Conservation (phyloP, 345 rosid genomes). For the Eucalyptus polyanthemos region DNA sequence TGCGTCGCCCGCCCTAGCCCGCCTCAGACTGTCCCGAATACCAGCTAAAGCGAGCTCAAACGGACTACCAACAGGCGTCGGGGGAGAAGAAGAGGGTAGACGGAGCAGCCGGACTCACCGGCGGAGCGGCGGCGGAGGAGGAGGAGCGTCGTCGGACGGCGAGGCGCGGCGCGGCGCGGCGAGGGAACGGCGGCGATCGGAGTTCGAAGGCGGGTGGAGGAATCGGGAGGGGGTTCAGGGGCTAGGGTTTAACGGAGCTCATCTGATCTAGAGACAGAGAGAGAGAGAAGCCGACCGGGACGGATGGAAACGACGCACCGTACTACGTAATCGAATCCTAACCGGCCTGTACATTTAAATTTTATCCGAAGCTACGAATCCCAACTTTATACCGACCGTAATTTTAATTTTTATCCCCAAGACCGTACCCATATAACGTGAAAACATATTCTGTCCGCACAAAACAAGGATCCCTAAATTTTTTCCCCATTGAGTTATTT, state of each 20-base stretch:
- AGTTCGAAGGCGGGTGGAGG: neutral
- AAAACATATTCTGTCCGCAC: neutral
- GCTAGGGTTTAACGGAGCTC: neutral
- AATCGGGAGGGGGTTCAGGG: neutral
- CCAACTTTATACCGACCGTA: neutral
- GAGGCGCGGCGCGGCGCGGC: neutral
- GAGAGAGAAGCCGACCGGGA: neutral
- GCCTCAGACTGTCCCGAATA: neutral
- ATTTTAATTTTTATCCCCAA: neutral
- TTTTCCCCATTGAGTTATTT: neutral
- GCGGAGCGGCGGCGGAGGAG: neutral
- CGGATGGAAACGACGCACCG: neutral
- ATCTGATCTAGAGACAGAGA: neutral
- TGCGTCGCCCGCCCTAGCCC: neutral
- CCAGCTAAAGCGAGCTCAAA: neutral
- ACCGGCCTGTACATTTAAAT: neutral
- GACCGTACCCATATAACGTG: neutral
- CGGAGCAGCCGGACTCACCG: neutral
- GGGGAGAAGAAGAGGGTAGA: neutral
- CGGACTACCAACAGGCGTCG: neutral
- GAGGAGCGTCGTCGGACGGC: neutral
- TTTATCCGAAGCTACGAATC: neutral
- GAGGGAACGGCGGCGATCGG: neutral
- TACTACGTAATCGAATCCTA: neutral
- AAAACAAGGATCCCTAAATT: neutral